phyloP scores from a whole-genome alignment of 805 yeast genomes.

The Candida cerambycidarum region DNA sequence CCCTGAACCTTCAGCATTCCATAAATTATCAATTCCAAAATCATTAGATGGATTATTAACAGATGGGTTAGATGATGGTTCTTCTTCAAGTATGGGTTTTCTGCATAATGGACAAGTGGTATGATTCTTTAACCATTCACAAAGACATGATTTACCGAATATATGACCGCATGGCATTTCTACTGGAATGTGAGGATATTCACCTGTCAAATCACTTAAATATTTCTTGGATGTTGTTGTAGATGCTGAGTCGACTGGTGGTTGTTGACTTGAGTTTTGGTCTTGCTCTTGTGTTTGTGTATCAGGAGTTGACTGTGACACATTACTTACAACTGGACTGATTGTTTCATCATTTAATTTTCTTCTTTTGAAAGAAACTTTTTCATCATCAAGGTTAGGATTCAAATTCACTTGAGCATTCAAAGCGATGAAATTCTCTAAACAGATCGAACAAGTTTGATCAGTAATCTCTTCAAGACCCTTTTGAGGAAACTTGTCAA shows the following conservation, averaged over 20 bases:
- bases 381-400: constrained; percentile 8
- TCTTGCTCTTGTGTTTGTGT: too few relatives aligned
- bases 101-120: constrained; percentile 89
- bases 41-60: not conserved
- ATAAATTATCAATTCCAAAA: constrained; percentile 10
- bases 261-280: too few relatives aligned
- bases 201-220: constrained; percentile 17
- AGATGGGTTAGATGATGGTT: not conserved
- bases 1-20: constrained; percentile 11
- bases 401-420: constrained; percentile 28
- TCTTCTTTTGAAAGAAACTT: constrained; percentile 20
- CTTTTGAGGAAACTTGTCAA: constrained; percentile 47
- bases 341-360: constrained; percentile 19
- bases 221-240: constrained; percentile 8
- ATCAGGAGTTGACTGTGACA: too few relatives aligned
- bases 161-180: constrained; percentile 82
- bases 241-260: too few relatives aligned
- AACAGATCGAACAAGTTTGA: constrained; percentile 62
- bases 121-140: constrained; percentile 76
- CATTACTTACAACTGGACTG: not conserved
- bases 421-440: constrained; percentile 38
- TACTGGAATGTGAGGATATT: constrained; percentile 59
- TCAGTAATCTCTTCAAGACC: constrained; percentile 16
- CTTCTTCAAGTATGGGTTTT: constrained; percentile 33
- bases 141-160: constrained; percentile 83